Evolutionary conservation across 2,329 filamentous ascomycete species (phyloP).

Genomic region (Fusarium nanum): DNA sequence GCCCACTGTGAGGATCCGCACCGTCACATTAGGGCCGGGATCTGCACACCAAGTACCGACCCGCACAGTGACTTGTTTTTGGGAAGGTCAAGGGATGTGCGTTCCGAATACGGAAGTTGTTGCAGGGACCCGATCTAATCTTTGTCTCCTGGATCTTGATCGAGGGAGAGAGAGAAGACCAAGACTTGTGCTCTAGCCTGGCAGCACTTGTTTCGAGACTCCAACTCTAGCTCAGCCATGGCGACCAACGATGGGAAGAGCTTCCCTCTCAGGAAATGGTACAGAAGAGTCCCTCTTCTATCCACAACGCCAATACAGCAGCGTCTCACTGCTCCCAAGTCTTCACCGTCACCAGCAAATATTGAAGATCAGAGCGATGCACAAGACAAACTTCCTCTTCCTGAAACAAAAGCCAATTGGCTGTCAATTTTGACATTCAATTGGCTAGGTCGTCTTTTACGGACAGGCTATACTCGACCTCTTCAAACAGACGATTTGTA

Average conservation of each 20-base stretch:
- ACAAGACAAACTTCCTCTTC: constrained; percentile 6
- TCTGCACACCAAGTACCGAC: neutral
- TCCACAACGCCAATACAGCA: constrained; percentile 35
- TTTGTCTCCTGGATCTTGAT: neutral
- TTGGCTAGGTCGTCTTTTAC: constrained; percentile 17
- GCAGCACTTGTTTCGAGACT: neutral
- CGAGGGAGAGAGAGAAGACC: neutral
- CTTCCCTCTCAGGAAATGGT: constrained; percentile 49
- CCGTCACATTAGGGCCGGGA: neutral
- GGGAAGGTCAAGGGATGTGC: neutral
- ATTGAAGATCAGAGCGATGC: constrained; percentile 1
- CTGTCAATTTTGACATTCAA: constrained; percentile 22
- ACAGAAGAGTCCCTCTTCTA: constrained; percentile 47
- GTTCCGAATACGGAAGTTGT: constrained; percentile 2
- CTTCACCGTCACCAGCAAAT: constrained; percentile 6
- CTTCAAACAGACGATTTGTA: constrained; percentile 27
- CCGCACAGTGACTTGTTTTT: neutral
- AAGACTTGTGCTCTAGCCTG: neutral
- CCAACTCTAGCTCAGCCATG: constrained; percentile 28
- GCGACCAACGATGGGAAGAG: constrained; percentile 38
- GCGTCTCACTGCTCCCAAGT: constrained; percentile 3
- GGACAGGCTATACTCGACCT: constrained; percentile 27
- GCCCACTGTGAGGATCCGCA: neutral
- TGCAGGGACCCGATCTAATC: neutral
- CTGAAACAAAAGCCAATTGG: constrained; percentile 23